These are phyloP conservation scores for Russula brevipes DNA, from an alignment of 768 basidiomycete genomes.

Conservation along the genomic window DNA sequence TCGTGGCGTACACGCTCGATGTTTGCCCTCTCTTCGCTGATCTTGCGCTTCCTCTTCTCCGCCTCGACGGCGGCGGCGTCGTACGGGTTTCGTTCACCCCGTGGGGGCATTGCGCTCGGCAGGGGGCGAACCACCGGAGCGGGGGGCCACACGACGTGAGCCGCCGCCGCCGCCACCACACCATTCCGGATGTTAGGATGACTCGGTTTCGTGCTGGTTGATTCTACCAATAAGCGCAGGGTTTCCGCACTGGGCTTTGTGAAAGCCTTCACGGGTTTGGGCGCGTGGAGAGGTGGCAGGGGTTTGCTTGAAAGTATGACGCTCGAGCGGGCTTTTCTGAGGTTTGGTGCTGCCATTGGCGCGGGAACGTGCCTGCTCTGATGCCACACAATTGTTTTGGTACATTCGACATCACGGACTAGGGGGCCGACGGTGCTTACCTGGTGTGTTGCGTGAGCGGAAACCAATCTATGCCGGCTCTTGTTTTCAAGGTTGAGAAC, in stretches of 20 bases:
- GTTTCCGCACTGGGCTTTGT: not conserved
- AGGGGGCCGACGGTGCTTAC: not conserved
- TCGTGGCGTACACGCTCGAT: conserved; percentile 1
- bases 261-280: conserved; percentile 3
- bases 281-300: conserved; percentile 1
- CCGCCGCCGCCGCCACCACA: not conserved
- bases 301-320: not conserved
- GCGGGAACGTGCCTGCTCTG: not conserved
- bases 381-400: not conserved
- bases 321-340: conserved; percentile 18
- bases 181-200: not conserved
- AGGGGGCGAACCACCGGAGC: conserved; percentile 9
- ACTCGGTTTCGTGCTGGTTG: not conserved
- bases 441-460: not conserved
- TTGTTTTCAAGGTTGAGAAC: not conserved
- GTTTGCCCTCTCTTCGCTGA: conserved; percentile 4
- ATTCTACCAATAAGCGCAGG: not conserved
- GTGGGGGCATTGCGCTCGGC: not conserved
- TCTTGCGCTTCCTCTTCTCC: not conserved
- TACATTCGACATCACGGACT: not conserved
- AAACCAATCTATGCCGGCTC: not conserved
- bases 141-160: conserved; percentile 2
- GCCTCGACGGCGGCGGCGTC: conserved; percentile 2
- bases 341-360: not conserved
- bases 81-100: conserved; percentile 5